Percentiles rank a stretch among this genome's conserved stretches.
Conservation (phyloP, 225 moss, liverwort and hornwort genomes). For the Neckera pumila region DNA sequence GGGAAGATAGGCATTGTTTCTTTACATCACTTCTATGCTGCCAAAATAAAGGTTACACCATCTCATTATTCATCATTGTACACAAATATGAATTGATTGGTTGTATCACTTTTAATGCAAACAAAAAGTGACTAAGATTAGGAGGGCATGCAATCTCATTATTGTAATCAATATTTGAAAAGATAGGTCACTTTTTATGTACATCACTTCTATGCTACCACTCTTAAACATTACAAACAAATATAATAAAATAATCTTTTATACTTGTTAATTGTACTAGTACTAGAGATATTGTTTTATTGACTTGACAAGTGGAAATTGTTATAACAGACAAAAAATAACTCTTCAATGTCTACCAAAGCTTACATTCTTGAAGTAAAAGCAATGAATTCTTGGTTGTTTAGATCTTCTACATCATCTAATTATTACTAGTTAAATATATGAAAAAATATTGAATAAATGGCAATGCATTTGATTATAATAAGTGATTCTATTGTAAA, state of each 20-base stretch:
- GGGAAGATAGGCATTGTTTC: too few species aligned
- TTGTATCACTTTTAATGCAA: not conserved
- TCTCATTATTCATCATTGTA: not conserved
- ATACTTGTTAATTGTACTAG: not conserved
- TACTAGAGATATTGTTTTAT: not conserved
- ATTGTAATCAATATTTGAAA: not conserved
- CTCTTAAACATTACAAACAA: not conserved
- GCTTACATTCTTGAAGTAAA: not conserved
- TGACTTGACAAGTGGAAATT: not conserved
- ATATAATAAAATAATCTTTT: not conserved
- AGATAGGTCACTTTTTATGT: not conserved
- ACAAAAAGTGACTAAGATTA: not conserved
- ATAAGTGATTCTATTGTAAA: not conserved
- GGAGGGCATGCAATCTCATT: not conserved
- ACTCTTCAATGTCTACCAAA: not conserved
- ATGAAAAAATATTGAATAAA: not conserved
- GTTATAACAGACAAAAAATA: not conserved
- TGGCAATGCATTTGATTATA: not conserved
- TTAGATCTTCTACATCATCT: not conserved
- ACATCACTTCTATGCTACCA: not conserved
- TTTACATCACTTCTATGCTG: too few species aligned
- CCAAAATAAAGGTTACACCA: not conserved
- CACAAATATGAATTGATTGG: not conserved
- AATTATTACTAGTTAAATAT: too few species aligned
- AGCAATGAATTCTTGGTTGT: too few species aligned